Evolutionary conservation across 148 eudicot genomes (phyloP).

Genomic region (Selenicereus undatus): DNA sequence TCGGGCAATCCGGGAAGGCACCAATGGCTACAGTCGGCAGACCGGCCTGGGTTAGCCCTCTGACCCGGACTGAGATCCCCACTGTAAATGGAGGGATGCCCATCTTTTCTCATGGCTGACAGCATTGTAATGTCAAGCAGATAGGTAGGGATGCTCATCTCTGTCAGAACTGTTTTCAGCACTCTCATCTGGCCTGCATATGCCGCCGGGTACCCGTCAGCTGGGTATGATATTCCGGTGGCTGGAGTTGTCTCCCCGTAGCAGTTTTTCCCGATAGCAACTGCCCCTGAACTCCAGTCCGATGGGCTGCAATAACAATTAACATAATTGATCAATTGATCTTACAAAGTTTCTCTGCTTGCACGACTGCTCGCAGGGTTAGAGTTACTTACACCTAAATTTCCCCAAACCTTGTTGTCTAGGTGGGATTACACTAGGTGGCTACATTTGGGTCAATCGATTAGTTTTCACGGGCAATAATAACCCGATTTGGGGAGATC

Average conservation of each 20-base stretch:
- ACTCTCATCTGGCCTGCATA: slow-evolving; percentile 52
- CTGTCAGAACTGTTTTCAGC: slow-evolving; percentile 39
- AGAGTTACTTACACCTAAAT: too few species aligned
- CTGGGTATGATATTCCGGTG: slow-evolving; percentile 47
- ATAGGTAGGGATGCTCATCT: slow-evolving; percentile 60
- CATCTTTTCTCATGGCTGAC: slow-evolving; percentile 88
- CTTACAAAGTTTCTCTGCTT: too few species aligned
- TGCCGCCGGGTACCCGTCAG: slow-evolving; percentile 29
- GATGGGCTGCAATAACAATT: slow-evolving; percentile 45
- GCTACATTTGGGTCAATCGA: too few species aligned
- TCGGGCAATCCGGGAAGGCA: slow-evolving; percentile 97
- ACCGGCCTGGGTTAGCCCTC: slow-evolving; percentile 61
- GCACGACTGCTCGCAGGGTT: too few species aligned
- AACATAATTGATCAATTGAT: neutral
- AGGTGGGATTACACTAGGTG: too few species aligned
- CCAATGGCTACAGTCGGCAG: slow-evolving; percentile 92
- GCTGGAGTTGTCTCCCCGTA: slow-evolving; percentile 72
- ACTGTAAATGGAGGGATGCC: slow-evolving; percentile 85
- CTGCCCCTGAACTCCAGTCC: slow-evolving; percentile 25
- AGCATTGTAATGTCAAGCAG: slow-evolving; percentile 72
- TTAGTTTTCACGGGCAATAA: too few species aligned
- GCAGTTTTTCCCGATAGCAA: slow-evolving; percentile 44
- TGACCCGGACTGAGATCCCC: slow-evolving; percentile 69
- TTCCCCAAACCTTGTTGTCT: too few species aligned
- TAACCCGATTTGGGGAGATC: too few species aligned